These are phyloP conservation scores for Forsythia viridissima DNA, from an alignment of 257 asterid species.

Conservation along the genomic window DNA sequence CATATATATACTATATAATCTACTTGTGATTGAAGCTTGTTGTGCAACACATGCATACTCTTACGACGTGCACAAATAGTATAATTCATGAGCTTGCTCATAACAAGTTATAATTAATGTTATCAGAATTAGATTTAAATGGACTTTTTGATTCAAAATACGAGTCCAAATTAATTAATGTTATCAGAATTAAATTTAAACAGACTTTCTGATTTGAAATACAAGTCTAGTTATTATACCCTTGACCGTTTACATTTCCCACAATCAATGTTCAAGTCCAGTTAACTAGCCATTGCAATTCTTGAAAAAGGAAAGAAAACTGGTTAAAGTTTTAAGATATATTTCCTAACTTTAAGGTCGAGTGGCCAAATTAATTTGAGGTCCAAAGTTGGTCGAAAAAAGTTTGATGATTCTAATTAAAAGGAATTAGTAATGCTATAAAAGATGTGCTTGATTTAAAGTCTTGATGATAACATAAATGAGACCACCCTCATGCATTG, in stretches of 20 bases:
- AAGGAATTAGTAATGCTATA: not conserved
- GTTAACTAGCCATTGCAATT: not conserved
- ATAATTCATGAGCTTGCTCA: too few species aligned
- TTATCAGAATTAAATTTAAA: too few species aligned
- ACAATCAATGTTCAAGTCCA: not conserved
- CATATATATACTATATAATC: too few species aligned
- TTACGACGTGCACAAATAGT: too few species aligned
- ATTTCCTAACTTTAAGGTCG: not conserved
- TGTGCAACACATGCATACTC: too few species aligned
- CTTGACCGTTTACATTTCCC: not conserved
- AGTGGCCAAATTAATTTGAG: not conserved
- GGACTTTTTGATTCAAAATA: too few species aligned
- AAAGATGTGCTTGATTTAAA: not conserved
- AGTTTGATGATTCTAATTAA: conserved; percentile 3
- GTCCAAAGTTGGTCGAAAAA: not conserved
- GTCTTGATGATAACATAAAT: not conserved
- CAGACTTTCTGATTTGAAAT: too few species aligned
- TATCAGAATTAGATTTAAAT: too few species aligned
- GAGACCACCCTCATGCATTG: too few species aligned
- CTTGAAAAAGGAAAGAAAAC: not conserved
- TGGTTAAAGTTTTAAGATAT: not conserved
- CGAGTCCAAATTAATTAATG: too few species aligned
- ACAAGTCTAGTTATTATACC: too few species aligned
- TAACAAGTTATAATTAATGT: too few species aligned
- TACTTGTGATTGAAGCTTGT: not conserved